Base-by-base conservation (phyloP, 1,284 basidiomycete genomes). In the Puccinia horiana region DNA sequence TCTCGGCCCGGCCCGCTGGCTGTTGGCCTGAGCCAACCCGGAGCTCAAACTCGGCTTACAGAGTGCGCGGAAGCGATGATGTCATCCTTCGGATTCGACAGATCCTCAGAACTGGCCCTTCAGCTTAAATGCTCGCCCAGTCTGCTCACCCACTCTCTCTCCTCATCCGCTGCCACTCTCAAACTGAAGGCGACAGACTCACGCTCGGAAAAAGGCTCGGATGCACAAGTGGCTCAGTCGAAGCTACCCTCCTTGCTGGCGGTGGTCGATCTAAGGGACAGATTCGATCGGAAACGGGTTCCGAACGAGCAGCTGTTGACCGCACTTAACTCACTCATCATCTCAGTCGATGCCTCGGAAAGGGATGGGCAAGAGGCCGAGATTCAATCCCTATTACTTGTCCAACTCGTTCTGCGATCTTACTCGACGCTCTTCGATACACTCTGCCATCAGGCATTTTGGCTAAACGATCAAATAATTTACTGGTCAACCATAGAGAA, bases 401-500 rank as follows among this genome's bases (percentile, higher is more conserved):
- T 74, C 32, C 72, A 74, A 32, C 54, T 74, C 52, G 44, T 56
- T 2, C 72, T 74, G 9, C 47, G 72, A 9, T 74, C 72, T 14
- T 74, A 74, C 72, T 74, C 72, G 35, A 56, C 44, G n/a, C 52
- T 74, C 16, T 74, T 56, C 32, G 58, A 77, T 18, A 37, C 61
- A 14, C 49, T 77, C 26, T 65, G 61, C 20, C 63, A 49, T 11
- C 76, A 67, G 35, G 26, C 61, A 61, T 49, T 49, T 32, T 23
- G 61, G 44, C 23, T 77, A 6, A 67, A 47, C 26, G 76, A 77
- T n/a, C 76, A 65, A 35, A 77, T 77, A 5, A 44, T 67, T 37
- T 77, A 67, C 44, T 77, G 76, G 76, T 67, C 44, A 11, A 52
- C 20, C n/a, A 52, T 77, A 29, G 61, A 77, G 26, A 65, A 47